A percentile compares a stretch with the other conserved stretches of the same genome.
Conservation (phyloP, 192 early-diverging fungal species). For the Backusella australiensis region DNA sequence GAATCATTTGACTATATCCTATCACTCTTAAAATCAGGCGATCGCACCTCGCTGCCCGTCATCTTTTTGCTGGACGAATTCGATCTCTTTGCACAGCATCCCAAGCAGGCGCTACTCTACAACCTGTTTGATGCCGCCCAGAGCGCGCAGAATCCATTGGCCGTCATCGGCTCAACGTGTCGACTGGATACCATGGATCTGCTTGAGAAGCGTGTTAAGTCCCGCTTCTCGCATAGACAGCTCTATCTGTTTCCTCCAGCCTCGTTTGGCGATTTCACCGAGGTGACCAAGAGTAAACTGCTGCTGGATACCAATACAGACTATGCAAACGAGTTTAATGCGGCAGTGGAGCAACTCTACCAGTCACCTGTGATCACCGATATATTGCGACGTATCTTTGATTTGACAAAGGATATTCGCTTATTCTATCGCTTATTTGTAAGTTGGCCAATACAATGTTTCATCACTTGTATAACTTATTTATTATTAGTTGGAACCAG, state of each 20-base stretch:
- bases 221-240: constrained; percentile 87
- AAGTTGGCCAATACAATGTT: neutral
- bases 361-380: constrained; percentile 40
- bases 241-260: constrained; percentile 66
- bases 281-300: constrained; percentile 55
- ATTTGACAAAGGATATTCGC: constrained; percentile 55
- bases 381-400: constrained; percentile 52
- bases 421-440: constrained; percentile 55
- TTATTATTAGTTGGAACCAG: constrained; percentile 43
- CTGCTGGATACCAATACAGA: constrained; percentile 18
- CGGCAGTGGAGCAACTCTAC: constrained; percentile 42
- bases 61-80: constrained; percentile 94
- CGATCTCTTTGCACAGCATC: constrained; percentile 87
- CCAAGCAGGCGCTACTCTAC: constrained; percentile 92
- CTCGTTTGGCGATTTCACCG: constrained; percentile 54
- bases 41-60: constrained; percentile 56
- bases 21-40: constrained; percentile 57
- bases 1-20: constrained; percentile 68
- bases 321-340: constrained; percentile 49
- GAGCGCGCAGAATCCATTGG: constrained; percentile 78
- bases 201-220: constrained; percentile 93
- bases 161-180: constrained; percentile 82
- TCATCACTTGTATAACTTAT: neutral
- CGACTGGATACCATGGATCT: constrained; percentile 79
- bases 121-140: constrained; percentile 92